Evolutionary conservation across 2,329 filamentous ascomycete species (phyloP), one percentile per base, ranked within the genome.

Genomic region (Botryotinia globosa): DNA sequence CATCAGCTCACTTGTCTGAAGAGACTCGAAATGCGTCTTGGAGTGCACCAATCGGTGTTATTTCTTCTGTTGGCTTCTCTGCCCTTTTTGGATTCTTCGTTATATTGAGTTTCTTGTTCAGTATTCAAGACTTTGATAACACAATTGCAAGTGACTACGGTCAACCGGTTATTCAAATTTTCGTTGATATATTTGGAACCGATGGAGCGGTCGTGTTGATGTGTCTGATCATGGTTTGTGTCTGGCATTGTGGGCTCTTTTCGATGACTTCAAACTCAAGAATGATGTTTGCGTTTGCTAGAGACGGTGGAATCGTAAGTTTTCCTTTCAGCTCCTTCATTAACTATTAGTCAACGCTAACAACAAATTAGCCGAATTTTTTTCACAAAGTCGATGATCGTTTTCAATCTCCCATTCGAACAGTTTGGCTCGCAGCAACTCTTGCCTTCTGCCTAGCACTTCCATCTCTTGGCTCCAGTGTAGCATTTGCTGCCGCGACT

Each of bases 231-330:
- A 88, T 89, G 75, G 80, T 89, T 45, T 89, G 87, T 72, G 85
- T 89, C 5, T 89, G 87, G 87, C 87, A 89, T 77, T 88, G 87
- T 73, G 87, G 87, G 0, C 82, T 89, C 0, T 89, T 89, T 77
- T 85, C 83, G 68, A 82, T 90, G 82, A 89, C 87, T 0, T 84
- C 82, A 67, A 88, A 88, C 77, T 85, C 83, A 56, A 82, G 87
- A 39, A 89, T 88, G 87, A 88, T 88, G 85, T 89, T 88, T 76
- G 86, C 86, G 1, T 88, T 89, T 76, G 82, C 85, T 0, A 83
- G 87, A 25, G 87, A 89, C 75, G 82, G 85, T n/a, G 87, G 86
- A 29, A 85, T 89, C 74, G 77, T 79, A 73, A 78, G 82, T 75
- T 25, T 69, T 37, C n/a, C 39, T 22, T 44, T 67, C 32, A 34